Evolutionary conservation across 2,329 filamentous ascomycete species (phyloP).

Genomic region (Neofusicoccum cordaticola): DNA sequence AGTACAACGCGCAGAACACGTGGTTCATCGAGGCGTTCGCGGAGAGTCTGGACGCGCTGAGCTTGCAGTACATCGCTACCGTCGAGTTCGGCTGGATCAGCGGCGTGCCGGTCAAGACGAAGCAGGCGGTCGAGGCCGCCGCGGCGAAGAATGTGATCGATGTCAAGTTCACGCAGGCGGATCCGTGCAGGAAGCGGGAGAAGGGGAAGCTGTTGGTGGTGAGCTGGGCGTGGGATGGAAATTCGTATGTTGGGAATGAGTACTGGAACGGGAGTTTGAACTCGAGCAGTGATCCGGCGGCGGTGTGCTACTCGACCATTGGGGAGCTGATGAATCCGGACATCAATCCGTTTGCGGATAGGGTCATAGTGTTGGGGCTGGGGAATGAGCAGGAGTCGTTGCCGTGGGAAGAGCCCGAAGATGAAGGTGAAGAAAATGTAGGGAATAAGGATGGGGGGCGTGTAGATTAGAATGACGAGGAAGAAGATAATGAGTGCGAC

Average conservation of each 20-base stretch:
- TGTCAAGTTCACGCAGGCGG: conserved; percentile 27
- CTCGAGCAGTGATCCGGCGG: conserved; percentile 31
- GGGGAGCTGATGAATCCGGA: conserved; percentile 32
- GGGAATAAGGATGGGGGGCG: neutral
- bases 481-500: too few species aligned
- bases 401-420: too few species aligned
- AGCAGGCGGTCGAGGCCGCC: conserved; percentile 6
- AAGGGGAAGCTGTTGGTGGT: conserved; percentile 27
- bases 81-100: conserved; percentile 31
- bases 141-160: conserved; percentile 21
- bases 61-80: conserved; percentile 21
- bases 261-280: conserved; percentile 29
- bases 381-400: neutral
- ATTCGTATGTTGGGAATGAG: conserved; percentile 34
- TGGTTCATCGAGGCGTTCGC: conserved; percentile 27
- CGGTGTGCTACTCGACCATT: conserved; percentile 34
- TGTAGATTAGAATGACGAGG: too few species aligned
- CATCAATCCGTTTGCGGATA: conserved; percentile 24
- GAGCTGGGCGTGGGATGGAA: conserved; percentile 36
- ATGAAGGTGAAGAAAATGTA: neutral
- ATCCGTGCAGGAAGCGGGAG: conserved; percentile 28
- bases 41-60: conserved; percentile 21
- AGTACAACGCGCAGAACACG: conserved; percentile 21
- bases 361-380: neutral
- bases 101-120: conserved; percentile 13